A percentile compares a stretch with the other conserved stretches of the same genome.
phyloP scores from a whole-genome alignment of 805 yeast genomes.

The Candida odintsovae region DNA sequence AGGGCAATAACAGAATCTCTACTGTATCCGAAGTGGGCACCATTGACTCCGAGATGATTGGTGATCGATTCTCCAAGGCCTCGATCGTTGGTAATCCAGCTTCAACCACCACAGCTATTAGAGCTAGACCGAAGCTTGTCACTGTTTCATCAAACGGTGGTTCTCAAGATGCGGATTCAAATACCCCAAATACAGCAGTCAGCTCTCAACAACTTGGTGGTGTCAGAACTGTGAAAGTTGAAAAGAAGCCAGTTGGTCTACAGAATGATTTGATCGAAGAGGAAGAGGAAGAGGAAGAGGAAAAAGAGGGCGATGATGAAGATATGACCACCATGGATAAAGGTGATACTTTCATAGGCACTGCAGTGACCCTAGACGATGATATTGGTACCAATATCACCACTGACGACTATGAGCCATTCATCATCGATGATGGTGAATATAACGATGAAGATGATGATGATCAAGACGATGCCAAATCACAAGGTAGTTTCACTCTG shows the following conservation, averaged over 20 bases:
- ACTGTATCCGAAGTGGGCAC: constrained; percentile 19
- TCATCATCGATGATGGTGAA: constrained; percentile 20
- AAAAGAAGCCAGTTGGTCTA: constrained; percentile 7
- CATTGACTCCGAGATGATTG: constrained; percentile 20
- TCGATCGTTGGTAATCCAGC: constrained; percentile 39
- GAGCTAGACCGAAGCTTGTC: constrained; percentile 71
- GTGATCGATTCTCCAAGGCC: constrained; percentile 33
- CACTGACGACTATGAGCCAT: constrained; percentile 21
- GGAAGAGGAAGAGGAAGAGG: constrained; percentile 14
- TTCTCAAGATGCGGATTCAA: constrained; percentile 11
- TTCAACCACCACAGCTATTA: constrained; percentile 59
- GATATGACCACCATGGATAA: constrained; percentile 1
- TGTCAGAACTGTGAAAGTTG: constrained; percentile 19
- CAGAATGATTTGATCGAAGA: constrained; percentile 14
- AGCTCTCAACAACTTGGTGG: constrained; percentile 21
- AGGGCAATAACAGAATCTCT: constrained; percentile 26
- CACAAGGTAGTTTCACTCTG: constrained; percentile 20
- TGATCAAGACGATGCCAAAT: constrained; percentile 7
- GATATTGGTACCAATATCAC: background rate
- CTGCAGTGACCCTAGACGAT: constrained; percentile 3
- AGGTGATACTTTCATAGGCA: constrained; percentile 5
- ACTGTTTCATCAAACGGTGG: constrained; percentile 27
- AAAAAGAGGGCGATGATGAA: constrained; percentile 15
- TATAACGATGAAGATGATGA: constrained; percentile 9
- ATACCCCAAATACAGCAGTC: constrained; percentile 19